phyloP scores from a whole-genome alignment of 495 filamentous ascomycete genomes.

The Hypomontagnella submonticulosa region DNA sequence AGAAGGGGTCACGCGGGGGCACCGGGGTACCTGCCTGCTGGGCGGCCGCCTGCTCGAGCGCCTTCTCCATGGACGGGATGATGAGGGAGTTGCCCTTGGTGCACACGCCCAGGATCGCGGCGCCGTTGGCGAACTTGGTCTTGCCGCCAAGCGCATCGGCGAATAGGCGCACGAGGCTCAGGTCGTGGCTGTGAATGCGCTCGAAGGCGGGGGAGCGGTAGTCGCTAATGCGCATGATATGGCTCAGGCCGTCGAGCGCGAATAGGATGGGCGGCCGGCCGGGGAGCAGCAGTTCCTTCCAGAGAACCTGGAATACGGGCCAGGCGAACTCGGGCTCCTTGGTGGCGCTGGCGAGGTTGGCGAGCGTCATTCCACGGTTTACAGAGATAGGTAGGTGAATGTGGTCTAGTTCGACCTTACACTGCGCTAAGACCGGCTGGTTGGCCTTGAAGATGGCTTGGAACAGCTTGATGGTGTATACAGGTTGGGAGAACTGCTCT shows the following conservation, averaged over 20 bases:
- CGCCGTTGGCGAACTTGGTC: constrained; percentile 75
- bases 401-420: constrained; percentile 70
- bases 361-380: constrained; percentile 70
- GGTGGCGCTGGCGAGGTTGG: constrained; percentile 74
- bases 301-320: constrained; percentile 83
- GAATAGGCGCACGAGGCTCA: constrained; percentile 81
- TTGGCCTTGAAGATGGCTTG: constrained; percentile 78
- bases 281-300: constrained; percentile 74
- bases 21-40: constrained; percentile 52
- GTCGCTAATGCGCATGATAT: constrained; percentile 78
- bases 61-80: constrained; percentile 71
- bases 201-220: constrained; percentile 76
- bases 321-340: constrained; percentile 80
- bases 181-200: constrained; percentile 86
- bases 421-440: constrained; percentile 66
- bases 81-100: constrained; percentile 71
- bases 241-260: constrained; percentile 77
- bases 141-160: constrained; percentile 72
- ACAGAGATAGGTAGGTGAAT: constrained; percentile 66
- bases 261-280: constrained; percentile 83
- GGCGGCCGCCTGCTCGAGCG: constrained; percentile 65
- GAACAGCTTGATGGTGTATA: constrained; percentile 77
- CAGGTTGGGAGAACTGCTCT: constrained; percentile 77
- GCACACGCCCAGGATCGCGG: constrained; percentile 79
- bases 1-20: constrained; percentile 71